phyloP scores from a whole-genome alignment of 2,329 filamentous ascomycete species.

The Paramyrothecium roridum region DNA sequence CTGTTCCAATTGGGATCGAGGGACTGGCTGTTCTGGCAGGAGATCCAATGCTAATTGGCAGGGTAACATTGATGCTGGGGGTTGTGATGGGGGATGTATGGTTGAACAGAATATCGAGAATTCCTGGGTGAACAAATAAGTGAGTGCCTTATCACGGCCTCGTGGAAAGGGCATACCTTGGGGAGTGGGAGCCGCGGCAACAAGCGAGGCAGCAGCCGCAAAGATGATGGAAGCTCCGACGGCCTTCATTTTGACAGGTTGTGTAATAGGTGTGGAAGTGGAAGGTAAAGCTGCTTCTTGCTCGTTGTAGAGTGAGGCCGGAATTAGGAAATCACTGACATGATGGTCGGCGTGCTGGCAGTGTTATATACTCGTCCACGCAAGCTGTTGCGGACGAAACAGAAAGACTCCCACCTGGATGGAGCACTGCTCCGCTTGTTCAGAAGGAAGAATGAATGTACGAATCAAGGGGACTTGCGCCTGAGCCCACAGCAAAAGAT shows the following conservation, averaged over 20 bases:
- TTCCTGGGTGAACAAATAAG: not conserved
- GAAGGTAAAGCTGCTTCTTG: too few species aligned
- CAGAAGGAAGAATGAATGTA: not conserved
- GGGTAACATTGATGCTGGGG: too few species aligned
- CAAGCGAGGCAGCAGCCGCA: conserved; percentile 12
- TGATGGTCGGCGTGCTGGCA: not conserved
- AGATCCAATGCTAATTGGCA: too few species aligned
- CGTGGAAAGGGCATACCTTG: not conserved
- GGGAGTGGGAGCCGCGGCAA: conserved; percentile 12
- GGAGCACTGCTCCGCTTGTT: not conserved
- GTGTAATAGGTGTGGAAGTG: too few species aligned
- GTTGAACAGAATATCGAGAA: not conserved
- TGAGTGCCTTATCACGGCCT: not conserved
- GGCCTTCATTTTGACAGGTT: conserved; percentile 20
- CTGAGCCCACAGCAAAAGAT: not conserved
- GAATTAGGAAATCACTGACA: too few species aligned
- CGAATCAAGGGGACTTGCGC: not conserved
- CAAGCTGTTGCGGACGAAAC: too few species aligned
- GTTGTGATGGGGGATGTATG: not conserved
- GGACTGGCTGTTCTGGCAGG: too few species aligned
- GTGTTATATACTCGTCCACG: not conserved
- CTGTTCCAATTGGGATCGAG: too few species aligned
- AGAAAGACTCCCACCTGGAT: not conserved
- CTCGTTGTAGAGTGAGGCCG: too few species aligned
- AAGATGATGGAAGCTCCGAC: conserved; percentile 11